These are phyloP conservation scores for Oidium heveae DNA, from an alignment of 2,329 filamentous ascomycete species.

Conservation along the genomic window DNA sequence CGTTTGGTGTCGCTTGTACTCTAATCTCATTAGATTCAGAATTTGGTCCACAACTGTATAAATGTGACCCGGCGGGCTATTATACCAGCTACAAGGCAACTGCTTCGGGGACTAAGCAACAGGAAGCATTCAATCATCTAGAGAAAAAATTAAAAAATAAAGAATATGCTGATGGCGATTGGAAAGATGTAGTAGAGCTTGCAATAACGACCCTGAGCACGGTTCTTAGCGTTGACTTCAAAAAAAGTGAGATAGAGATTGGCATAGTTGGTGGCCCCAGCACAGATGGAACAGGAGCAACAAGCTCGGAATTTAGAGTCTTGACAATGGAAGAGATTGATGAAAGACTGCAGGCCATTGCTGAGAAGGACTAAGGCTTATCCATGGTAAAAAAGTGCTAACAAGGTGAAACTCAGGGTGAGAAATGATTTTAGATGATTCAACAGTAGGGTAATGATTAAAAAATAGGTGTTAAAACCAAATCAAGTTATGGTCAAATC, in stretches of 20 bases:
- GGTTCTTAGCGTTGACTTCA: constrained; percentile 96
- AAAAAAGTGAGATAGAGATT: constrained; percentile 96
- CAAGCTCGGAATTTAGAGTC: constrained; percentile 55
- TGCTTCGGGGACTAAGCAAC: constrained; percentile 88
- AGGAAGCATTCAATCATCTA: constrained; percentile 92
- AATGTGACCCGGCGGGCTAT: constrained; percentile 94
- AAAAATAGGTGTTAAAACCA: too few species aligned
- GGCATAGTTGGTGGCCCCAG: constrained; percentile 83
- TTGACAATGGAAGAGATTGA: constrained; percentile 97
- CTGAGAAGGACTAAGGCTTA: constrained; percentile 68
- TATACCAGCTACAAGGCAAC: constrained; percentile 98
- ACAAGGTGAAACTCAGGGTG: too few species aligned
- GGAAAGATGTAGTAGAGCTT: constrained; percentile 95
- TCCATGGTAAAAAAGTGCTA: too few species aligned
- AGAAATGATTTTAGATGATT: too few species aligned
- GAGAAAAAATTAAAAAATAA: constrained; percentile 99
- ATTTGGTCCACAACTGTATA: constrained; percentile 83
- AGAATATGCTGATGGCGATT: constrained; percentile 70
- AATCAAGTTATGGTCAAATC: too few species aligned
- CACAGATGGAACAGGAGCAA: constrained; percentile 60
- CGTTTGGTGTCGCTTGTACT: constrained; percentile 84
- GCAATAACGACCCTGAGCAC: constrained; percentile 89
- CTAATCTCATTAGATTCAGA: constrained; percentile 86
- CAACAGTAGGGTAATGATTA: too few species aligned
- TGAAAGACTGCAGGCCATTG: constrained; percentile 89